Conservation (phyloP, 495 filamentous ascomycete species). For the Aspergillus sparsus region DNA sequence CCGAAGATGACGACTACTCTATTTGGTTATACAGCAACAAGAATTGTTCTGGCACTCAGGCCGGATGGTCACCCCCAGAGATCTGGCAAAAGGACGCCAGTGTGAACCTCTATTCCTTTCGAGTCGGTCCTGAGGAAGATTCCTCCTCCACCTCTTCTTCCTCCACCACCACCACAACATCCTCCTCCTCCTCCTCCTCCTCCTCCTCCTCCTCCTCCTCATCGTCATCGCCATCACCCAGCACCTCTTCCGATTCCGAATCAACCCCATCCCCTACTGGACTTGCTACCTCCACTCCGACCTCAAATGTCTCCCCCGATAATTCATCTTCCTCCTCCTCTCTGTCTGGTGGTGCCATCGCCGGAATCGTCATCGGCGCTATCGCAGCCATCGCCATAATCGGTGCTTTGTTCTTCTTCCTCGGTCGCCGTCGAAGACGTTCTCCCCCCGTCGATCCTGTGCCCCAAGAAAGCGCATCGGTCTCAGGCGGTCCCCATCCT, state of each 20-base stretch:
- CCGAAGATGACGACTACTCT: neutral
- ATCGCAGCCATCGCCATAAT: neutral
- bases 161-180: neutral
- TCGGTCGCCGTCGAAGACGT: conserved; percentile 2
- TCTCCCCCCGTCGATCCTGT: neutral
- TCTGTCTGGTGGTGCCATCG: neutral
- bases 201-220: neutral
- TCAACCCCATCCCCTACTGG: neutral
- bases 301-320: too few species aligned
- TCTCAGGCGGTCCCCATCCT: neutral
- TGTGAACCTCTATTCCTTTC: conserved; percentile 1
- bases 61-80: neutral
- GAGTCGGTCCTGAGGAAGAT: neutral
- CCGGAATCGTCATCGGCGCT: conserved; percentile 6
- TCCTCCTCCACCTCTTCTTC: neutral
- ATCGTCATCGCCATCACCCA: neutral
- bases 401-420: conserved; percentile 10
- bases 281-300: neutral
- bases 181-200: neutral
- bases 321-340: neutral
- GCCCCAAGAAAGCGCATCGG: neutral
- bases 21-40: neutral
- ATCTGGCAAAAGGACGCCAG: neutral
- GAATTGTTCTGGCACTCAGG: conserved; percentile 1
- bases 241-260: neutral